Evolutionary conservation across 768 basidiomycete species (phyloP), one percentile per base, ranked within the genome.

Genomic region (Termitomyces sp.): DNA sequence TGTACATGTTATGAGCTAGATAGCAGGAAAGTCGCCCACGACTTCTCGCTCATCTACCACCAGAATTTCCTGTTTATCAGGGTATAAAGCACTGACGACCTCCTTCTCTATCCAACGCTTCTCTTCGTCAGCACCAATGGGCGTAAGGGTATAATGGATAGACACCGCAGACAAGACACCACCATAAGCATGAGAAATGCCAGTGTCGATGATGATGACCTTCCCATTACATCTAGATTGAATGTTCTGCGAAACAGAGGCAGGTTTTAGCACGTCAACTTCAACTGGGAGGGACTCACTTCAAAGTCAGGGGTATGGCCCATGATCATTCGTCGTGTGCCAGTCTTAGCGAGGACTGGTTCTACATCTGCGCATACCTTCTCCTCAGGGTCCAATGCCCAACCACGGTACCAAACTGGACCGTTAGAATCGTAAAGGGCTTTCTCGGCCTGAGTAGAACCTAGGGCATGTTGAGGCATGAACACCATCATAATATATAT

Each of bases 111-210:
- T 67, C 86, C 86, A 89, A 48, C 68, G 69, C 49, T 75, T 70
- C 38, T 74, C 68, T 11, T 61, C 51, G 6, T 44, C 62, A 4
- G 63, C 60, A 14, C 67, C 71, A 23, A 82, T 68, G 2, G 92
- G 92, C 9, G 83, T 83, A 25, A 97, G 80, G 2, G 84, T 87
- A 73, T 98, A 96, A 35, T 88, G 79, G 55, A 98, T 87, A 14
- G 90, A 91, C 11, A 98, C 73, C 3, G 95, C 93, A 2, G 95
- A 95, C 5, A 97, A 77, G 0, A 83, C 86, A 12, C 96, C 96
- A n/a, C 92, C 95, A 64, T 97, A 98, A 2, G 95, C 95, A 68
- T 90, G 91, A 5, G 93, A 95, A 49, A 96, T 95, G n/a, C 91
- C 94, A 0, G 96, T 98, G 67, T 99, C 96, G 50, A 99, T 98